Conservation (phyloP, 1,284 basidiomycete genomes). For the Vanrija sp. region DNA sequence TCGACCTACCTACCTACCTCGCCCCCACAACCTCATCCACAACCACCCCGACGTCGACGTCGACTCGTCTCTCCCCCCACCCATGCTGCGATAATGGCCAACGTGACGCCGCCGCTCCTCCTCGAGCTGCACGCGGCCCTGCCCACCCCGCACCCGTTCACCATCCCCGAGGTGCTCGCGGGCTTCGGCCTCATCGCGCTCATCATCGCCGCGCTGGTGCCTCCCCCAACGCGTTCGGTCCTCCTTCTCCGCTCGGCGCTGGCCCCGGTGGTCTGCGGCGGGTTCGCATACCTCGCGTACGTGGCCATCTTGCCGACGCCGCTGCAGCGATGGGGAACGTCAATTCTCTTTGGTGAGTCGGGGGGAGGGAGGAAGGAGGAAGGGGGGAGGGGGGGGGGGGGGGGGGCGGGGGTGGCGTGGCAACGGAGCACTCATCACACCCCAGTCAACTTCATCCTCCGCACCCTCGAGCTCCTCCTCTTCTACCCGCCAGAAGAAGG, state of each 20-base stretch:
- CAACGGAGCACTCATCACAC: not conserved
- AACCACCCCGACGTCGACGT: too few relatives aligned
- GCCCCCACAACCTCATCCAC: too few relatives aligned
- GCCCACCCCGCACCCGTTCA: slow-evolving; percentile 9
- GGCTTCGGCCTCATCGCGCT: slow-evolving; percentile 5
- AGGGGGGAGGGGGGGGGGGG: not conserved
- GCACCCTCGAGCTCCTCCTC: slow-evolving; percentile 28
- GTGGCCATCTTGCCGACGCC: slow-evolving; percentile 13
- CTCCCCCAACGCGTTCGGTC: slow-evolving; percentile 24
- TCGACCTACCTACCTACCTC: too few relatives aligned
- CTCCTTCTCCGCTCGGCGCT: slow-evolving; percentile 25
- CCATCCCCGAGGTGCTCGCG: slow-evolving; percentile 5
- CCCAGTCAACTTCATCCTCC: slow-evolving; percentile 14
- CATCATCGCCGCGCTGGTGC: slow-evolving; percentile 18
- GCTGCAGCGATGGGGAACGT: slow-evolving; percentile 28
- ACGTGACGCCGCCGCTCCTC: not conserved
- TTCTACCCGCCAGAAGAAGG: slow-evolving; percentile 37
- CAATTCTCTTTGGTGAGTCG: slow-evolving; percentile 22
- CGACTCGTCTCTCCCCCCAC: too few relatives aligned
- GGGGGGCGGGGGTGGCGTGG: not conserved
- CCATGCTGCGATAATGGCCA: too few relatives aligned
- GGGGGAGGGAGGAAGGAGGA: not conserved
- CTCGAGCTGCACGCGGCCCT: slow-evolving; percentile 4
- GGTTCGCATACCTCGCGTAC: slow-evolving; percentile 19
- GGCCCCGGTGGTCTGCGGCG: slow-evolving; percentile 16